Evolutionary conservation across 345 rosid species (phyloP).

Genomic region (Fremontodendron californicum): DNA sequence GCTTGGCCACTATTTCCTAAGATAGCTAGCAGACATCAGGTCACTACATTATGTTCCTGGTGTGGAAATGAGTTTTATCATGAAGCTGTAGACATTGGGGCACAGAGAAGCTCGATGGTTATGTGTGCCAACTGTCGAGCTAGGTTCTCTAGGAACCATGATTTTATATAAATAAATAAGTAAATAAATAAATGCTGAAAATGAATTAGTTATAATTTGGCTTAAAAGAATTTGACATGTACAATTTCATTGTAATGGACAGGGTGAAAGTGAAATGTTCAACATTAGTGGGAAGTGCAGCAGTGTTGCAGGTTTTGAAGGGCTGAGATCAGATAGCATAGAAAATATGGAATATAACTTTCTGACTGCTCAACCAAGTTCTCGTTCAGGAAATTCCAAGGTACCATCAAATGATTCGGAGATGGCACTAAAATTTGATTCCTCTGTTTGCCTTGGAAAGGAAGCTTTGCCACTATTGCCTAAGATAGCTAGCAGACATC

Average conservation of each 20-base stretch:
- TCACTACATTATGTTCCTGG: slow-evolving; percentile 33
- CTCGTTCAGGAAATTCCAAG: slow-evolving; percentile 27
- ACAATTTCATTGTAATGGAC: slow-evolving; percentile 13
- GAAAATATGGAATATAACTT: slow-evolving; percentile 41
- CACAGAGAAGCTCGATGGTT: slow-evolving; percentile 26
- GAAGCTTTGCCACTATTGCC: slow-evolving; percentile 46
- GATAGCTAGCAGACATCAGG: slow-evolving; percentile 28
- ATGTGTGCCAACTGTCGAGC: slow-evolving; percentile 45
- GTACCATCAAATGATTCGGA: slow-evolving; percentile 27
- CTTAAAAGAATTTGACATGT: background rate
- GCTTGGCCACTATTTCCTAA: slow-evolving; percentile 45
- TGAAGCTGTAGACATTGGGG: slow-evolving; percentile 27
- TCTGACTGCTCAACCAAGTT: slow-evolving; percentile 26
- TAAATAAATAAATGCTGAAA: background rate
- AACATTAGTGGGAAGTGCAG: slow-evolving; percentile 18
- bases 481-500: slow-evolving; percentile 28
- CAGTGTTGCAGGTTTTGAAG: slow-evolving; percentile 27
- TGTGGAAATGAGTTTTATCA: slow-evolving; percentile 40
- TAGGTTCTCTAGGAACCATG: slow-evolving; percentile 32
- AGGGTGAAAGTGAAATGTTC: slow-evolving; percentile 38
- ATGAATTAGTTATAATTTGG: background rate
- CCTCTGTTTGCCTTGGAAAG: slow-evolving; percentile 42
- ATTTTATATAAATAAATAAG: slow-evolving; percentile 14
- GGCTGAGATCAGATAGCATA: slow-evolving; percentile 25
- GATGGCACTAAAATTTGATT: slow-evolving; percentile 29